Evolutionary conservation across 345 rosid species (phyloP), one percentile per base, ranked within the genome.

Genomic region (Toxicodendron radicans): DNA sequence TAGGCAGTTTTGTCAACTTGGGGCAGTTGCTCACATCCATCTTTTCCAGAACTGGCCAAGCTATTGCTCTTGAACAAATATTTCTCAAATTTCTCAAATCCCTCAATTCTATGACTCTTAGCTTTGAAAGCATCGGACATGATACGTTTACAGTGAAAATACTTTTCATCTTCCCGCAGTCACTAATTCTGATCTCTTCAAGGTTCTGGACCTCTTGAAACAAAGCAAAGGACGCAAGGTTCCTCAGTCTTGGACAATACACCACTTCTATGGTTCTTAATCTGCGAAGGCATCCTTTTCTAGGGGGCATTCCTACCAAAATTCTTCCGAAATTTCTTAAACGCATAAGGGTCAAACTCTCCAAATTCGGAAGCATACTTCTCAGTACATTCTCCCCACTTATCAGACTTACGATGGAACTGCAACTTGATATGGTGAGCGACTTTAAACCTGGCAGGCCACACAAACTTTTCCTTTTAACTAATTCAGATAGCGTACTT

Each of bases 291-390:
- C 82, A 78, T 10, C 82, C 82, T 56, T 71, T 63, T 69, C 51
- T 67, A 54, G 75, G 82, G 14, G 67, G 60, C 73, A 73, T 67
- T 16, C 80, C 82, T 24, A 64, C 70, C 72, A 76, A 5, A 57
- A 78, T 78, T 11, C 20, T 68, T 35, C 3, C 64, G 20, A 83
- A 72, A 45, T 64, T 80, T 30, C 52, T 67, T 45, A 77, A 70
- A 10, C 73, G 63, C 58, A 41, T 59, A 51, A 80, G 77, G 16
- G 68, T 64, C 32, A 75, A 57, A 56, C 70, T 77, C 78, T 78
- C 86, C 62, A 83, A 69, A 13, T 80, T 73, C 2, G 83, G 80
- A 35, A 83, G 60, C 27, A 77, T 52, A 30, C 43, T 75, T 9
- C 75, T 63, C 13, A 6, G 62, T 33, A 79, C 74, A 70, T 68